A percentile compares a stretch with the other conserved stretches of the same genome.
Evolutionary conservation across 257 asterid genomes (phyloP).

Genomic region (Paulownia fortunei): DNA sequence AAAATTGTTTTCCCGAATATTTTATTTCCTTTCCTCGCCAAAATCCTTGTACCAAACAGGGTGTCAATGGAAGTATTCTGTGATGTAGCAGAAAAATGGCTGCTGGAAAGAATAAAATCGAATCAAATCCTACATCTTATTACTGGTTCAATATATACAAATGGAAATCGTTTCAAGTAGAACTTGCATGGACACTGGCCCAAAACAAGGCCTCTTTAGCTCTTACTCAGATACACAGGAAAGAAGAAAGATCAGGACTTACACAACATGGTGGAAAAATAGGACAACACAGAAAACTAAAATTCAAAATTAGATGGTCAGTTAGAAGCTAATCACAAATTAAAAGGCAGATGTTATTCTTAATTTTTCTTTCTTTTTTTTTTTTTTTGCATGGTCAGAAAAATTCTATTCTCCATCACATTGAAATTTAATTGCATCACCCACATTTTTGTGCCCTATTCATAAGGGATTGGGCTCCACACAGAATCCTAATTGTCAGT

Average conservation of each 20-base stretch:
- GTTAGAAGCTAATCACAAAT: not conserved
- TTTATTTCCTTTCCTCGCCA: not conserved
- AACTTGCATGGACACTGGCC: too few relatives aligned
- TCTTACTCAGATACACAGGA: too few relatives aligned
- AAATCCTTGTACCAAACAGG: not conserved
- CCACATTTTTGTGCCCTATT: conserved; percentile 31
- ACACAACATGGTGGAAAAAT: not conserved
- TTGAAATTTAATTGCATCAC: conserved; percentile 33
- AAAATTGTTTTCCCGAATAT: too few relatives aligned
- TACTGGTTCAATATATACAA: not conserved
- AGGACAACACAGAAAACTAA: not conserved
- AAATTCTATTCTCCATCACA: conserved; percentile 50
- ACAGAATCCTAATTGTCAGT: conserved; percentile 29
- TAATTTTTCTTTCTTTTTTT: not conserved
- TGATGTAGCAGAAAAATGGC: too few relatives aligned
- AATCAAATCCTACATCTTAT: not conserved
- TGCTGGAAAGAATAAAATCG: not conserved
- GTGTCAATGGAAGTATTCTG: not conserved
- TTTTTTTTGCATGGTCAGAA: conserved; percentile 21
- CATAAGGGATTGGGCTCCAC: conserved; percentile 30
- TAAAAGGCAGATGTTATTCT: conserved; percentile 17
- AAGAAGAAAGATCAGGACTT: too few relatives aligned
- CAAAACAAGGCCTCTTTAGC: too few relatives aligned
- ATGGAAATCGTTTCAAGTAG: too few relatives aligned
- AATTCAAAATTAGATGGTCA: not conserved